These are phyloP conservation scores for Phyllosticta citriasiana DNA, from an alignment of 2,329 filamentous ascomycete genomes.

Conservation along the genomic window DNA sequence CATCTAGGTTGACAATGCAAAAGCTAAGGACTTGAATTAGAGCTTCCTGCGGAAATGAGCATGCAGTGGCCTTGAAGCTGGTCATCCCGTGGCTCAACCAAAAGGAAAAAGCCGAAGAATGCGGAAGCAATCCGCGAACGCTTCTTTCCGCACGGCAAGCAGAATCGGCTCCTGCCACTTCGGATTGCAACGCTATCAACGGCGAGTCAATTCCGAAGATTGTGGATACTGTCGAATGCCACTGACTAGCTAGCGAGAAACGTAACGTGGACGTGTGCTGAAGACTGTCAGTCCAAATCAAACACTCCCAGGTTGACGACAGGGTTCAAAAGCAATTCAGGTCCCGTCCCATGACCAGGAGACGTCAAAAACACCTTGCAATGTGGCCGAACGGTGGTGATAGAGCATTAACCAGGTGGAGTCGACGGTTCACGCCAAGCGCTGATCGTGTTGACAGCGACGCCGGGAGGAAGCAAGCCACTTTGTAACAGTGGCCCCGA, in stretches of 20 bases:
- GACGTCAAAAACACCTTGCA: not conserved
- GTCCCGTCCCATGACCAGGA: not conserved
- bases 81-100: not conserved
- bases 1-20: no score
- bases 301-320: not conserved
- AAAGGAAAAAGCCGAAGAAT: not conserved
- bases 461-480: not conserved
- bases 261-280: not conserved
- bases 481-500: not conserved
- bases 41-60: no score
- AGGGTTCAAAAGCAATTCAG: not conserved
- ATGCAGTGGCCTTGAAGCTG: no score
- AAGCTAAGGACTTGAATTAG: no score
- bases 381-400: not conserved
- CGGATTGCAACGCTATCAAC: not conserved
- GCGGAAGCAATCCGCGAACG: not conserved
- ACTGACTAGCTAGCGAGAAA: not conserved
- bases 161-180: not conserved
- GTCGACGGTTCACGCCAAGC: not conserved
- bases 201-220: not conserved
- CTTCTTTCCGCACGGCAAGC: not conserved
- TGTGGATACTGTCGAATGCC: not conserved
- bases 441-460: not conserved
- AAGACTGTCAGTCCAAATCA: not conserved
- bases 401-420: not conserved